These are phyloP conservation scores for Calonectria hawksworthii DNA, from an alignment of 2,329 filamentous ascomycete species.

Conservation along the genomic window DNA sequence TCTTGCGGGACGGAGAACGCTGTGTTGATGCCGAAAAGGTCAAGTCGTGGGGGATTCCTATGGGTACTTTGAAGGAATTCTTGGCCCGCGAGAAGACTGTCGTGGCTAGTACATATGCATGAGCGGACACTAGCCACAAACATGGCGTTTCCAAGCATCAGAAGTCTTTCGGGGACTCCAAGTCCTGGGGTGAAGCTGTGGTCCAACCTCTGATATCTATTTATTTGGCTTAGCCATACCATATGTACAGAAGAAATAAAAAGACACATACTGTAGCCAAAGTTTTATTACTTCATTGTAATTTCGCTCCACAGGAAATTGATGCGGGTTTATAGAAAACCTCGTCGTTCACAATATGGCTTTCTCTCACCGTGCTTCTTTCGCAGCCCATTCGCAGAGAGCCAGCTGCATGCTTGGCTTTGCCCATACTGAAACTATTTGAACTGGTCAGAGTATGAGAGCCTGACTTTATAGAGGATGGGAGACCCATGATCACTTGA, in stretches of 20 bases:
- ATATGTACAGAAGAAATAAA: not conserved
- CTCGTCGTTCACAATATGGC: no score
- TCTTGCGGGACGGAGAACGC: slow-evolving; percentile 6
- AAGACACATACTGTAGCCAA: not conserved
- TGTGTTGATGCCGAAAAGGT: slow-evolving; percentile 12
- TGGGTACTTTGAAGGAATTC: slow-evolving; percentile 13
- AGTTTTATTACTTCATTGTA: not conserved
- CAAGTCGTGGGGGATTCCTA: slow-evolving; percentile 3
- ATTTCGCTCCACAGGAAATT: not conserved
- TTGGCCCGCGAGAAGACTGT: slow-evolving; percentile 3
- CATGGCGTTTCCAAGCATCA: not conserved
- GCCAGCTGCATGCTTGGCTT: no score
- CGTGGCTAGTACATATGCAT: slow-evolving; percentile 6
- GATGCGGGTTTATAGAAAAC: no score
- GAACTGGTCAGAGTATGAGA: no score
- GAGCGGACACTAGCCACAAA: not conserved
- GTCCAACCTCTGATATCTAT: not conserved
- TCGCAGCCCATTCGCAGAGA: no score
- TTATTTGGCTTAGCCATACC: not conserved
- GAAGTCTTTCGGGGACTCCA: not conserved
- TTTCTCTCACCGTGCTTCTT: no score
- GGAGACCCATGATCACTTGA: no score
- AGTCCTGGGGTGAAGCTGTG: not conserved
- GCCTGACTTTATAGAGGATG: no score
- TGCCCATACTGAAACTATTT: no score